phyloP scores from a whole-genome alignment of 192 early-diverging fungal genomes.

The Coemansia sp. region DNA sequence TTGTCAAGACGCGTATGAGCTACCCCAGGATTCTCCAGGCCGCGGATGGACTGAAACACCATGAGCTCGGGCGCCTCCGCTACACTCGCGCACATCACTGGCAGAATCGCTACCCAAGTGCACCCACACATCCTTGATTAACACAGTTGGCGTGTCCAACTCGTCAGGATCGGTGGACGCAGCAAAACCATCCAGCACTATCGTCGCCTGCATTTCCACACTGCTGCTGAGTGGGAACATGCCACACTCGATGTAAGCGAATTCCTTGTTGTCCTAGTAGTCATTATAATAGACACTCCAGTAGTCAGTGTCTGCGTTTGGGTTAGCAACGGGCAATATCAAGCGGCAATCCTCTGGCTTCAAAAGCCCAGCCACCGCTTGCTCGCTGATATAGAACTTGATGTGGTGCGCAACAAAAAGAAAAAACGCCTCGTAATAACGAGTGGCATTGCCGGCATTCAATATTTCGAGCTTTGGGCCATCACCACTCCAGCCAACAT shows the following conservation, averaged over 20 bases:
- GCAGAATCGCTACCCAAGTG: constrained; percentile 20
- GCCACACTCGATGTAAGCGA: not conserved
- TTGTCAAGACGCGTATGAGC: not conserved
- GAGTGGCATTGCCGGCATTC: not conserved
- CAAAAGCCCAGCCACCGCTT: not conserved
- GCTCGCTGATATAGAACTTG: not conserved
- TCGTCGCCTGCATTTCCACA: not conserved
- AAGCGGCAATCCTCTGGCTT: not conserved
- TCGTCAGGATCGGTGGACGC: not conserved
- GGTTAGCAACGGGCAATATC: not conserved
- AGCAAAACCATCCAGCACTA: not conserved
- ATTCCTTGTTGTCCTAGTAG: not conserved
- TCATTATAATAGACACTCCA: not conserved
- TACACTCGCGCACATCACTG: constrained; percentile 1
- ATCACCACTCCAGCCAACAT: too few relatives aligned
- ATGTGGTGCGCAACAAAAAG: not conserved
- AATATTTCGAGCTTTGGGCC: too few relatives aligned
- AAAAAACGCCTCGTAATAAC: not conserved
- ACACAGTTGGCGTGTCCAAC: not conserved
- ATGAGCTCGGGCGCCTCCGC: not conserved
- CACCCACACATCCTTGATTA: constrained; percentile 23
- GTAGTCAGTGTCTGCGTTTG: not conserved
- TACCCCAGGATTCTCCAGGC: not conserved
- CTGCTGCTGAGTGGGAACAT: not conserved
- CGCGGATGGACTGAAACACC: constrained; percentile 22